A percentile compares a stretch with the other conserved stretches of the same genome.
phyloP scores from a whole-genome alignment of 2,329 filamentous ascomycete species.

The Colletotrichum simmondsii region DNA sequence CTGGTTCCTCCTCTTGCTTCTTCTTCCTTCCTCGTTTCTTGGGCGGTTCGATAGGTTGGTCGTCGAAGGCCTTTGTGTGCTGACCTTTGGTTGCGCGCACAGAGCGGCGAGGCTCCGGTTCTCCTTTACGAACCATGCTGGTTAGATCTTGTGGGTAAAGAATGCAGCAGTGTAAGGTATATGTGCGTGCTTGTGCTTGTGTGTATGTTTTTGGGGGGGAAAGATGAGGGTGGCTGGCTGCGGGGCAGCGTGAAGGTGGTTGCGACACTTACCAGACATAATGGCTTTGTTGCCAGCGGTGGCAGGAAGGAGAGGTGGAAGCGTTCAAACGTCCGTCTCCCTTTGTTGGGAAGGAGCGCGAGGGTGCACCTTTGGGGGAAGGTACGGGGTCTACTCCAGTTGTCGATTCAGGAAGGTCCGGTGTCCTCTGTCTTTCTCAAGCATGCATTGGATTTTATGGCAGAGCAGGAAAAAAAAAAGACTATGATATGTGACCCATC shows the following conservation, averaged over 20 bases:
- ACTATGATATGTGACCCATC: constrained; percentile 35
- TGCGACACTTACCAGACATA: constrained; percentile 34
- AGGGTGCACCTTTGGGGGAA: neutral
- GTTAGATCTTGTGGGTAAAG: neutral
- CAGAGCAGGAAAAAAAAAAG: constrained; percentile 23
- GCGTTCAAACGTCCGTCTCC: constrained; percentile 11
- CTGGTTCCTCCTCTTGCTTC: constrained; percentile 68
- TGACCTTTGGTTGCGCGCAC: constrained; percentile 97
- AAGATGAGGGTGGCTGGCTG: neutral
- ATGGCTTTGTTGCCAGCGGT: constrained; percentile 9
- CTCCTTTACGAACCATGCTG: constrained; percentile 45
- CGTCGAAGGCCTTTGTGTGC: constrained; percentile 89
- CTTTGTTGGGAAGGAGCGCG: constrained; percentile 23
- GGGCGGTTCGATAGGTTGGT: constrained; percentile 63
- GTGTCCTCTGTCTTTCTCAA: constrained; percentile 23
- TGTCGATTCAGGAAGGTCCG: constrained; percentile 15
- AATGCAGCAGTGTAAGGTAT: neutral
- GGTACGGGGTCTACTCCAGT: constrained; percentile 7
- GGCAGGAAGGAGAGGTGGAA: neutral
- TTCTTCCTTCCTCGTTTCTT: constrained; percentile 69
- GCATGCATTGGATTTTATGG: constrained; percentile 33
- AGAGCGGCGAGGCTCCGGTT: constrained; percentile 87
- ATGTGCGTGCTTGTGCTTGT: neutral
- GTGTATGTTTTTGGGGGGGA: neutral
- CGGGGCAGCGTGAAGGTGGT: constrained; percentile 11